Evolutionary conservation across 768 basidiomycete species (phyloP), one percentile per base, ranked within the genome.

Genomic region (Vishniacozyma victoriae): DNA sequence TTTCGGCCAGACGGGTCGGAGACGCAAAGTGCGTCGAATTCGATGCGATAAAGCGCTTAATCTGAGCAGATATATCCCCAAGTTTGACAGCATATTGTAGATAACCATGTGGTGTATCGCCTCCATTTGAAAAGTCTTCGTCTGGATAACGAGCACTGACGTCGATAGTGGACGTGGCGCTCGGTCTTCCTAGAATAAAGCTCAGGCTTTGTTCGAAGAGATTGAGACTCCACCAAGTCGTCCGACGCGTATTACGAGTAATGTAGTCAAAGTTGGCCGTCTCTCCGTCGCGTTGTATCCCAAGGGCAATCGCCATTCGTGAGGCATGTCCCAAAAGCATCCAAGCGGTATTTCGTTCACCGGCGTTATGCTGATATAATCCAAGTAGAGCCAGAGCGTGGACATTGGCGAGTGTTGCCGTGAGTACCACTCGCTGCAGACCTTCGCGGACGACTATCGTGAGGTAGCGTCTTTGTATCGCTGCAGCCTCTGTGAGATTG

Each of bases 351-450:
- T 55, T 55, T 1, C 54, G 19, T 37, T 55, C 54, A 3, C 54
- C 54, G 2, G 54, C 36, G 37, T 55, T 55, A 24, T 55, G 54
- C 35, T 55, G 44, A 33, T 55, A 55, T 12, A 55, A 35, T 11
- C 46, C 18, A 5, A 55, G 48, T 3, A 55, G 39, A 16, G 48
- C 20, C 9, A 55, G 29, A 2, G 54, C 44, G 20, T 55, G 54
- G 13, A 55, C 48, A 35, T 55, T 55, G 29, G 40, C n/a, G 6
- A 55, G 15, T 19, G 36, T 46, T 6, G 54, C 41, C 12, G 48
- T 50, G 24, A 55, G 25, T 3, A 20, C 33, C 11, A 55, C 18
- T 15, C 44, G 48, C 4, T 27, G 35, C 9, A 55, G 33, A 13
- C 48, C 48, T 14, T 50, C 48, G 11, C 48, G 48, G 15, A 55